Evolutionary conservation across 2,329 filamentous ascomycete genomes (phyloP), one percentile per base, ranked within the genome.

Genomic region (Aspergillus brunneoviolaceus): DNA sequence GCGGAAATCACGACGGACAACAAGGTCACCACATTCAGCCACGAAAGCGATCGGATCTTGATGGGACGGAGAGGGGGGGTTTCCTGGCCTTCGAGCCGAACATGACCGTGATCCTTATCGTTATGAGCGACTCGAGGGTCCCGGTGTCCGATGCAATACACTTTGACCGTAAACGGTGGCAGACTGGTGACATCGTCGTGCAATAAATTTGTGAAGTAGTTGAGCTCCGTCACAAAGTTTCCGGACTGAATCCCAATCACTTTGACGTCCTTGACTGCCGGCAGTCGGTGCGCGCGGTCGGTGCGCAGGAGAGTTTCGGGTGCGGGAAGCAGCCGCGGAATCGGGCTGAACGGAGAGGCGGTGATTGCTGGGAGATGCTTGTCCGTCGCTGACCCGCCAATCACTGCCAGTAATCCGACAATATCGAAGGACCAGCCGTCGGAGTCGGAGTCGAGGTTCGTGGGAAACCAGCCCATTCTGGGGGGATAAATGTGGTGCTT

Each of bases 171-270:
- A 27, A 27, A 31, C 47, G 39, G 11, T 42, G 23, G 52, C 21
- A 27, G 16, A 29, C 60, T 49, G 4, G 51, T 55, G 2, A 56
- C 52, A 4, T 60, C 42, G 21, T 82, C 81, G 52, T 85, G 83
- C 58, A 87, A 81, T 60, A 87, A 83, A 63, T 85, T 85, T 42
- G 85, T 83, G 65, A 87, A 87, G 76, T 85, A 87, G 55, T 85
- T 84, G 4, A 87, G 80, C 1, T 82, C 80, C 57, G 81, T 79
- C 23, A 86, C 77, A 1, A 79, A 75, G 2, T 80, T 81, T 49
- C 85, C 85, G 63, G 80, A 84, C 63, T 83, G 79, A 12, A 87
- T 84, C 16, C 85, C 85, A 1, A 82, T 81, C 68, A 87, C 82
- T 56, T 56, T 54, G 3, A 81, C 80, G 51, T 84, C 83, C 23